Percentiles rank a stretch among this genome's conserved stretches.
These are phyloP conservation scores for Ramaria sp. DNA, from an alignment of 768 basidiomycete genomes.

Conservation along the genomic window DNA sequence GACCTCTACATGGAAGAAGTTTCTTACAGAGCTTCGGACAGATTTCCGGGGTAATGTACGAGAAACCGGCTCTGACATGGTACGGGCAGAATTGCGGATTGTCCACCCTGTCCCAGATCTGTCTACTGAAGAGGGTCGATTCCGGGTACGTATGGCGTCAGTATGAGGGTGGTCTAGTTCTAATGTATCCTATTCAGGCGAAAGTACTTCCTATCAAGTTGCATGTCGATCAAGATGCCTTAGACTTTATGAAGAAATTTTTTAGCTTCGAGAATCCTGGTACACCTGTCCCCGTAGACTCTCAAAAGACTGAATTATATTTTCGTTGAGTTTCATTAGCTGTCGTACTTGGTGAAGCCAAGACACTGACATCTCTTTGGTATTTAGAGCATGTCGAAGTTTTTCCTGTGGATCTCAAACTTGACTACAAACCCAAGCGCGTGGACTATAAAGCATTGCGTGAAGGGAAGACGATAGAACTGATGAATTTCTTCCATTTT, in stretches of 20 bases:
- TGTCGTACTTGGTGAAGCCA: not conserved
- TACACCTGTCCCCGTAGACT: slow-evolving; percentile 22
- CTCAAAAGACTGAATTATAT: slow-evolving; percentile 41
- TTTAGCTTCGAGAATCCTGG: slow-evolving; percentile 69
- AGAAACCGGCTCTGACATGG: slow-evolving; percentile 90
- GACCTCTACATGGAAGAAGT: slow-evolving; percentile 98
- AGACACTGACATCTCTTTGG: not conserved
- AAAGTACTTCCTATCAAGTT: slow-evolving; percentile 85
- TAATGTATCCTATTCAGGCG: slow-evolving; percentile 35
- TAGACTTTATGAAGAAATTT: slow-evolving; percentile 96
- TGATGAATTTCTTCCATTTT: slow-evolving; percentile 99
- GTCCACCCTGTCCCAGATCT: slow-evolving; percentile 63
- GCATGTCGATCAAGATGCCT: slow-evolving; percentile 96
- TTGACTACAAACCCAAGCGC: slow-evolving; percentile 96
- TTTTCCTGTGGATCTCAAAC: slow-evolving; percentile 87
- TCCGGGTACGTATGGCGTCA: slow-evolving; percentile 45
- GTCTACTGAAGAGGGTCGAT: slow-evolving; percentile 62
- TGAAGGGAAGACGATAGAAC: slow-evolving; percentile 85
- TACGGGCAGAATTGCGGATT: slow-evolving; percentile 68
- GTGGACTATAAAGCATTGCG: slow-evolving; percentile 88
- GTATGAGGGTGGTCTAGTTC: not conserved
- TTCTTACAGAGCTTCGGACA: slow-evolving; percentile 74
- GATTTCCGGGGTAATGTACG: slow-evolving; percentile 83
- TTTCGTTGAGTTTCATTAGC: slow-evolving; percentile 49
- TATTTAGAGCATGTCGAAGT: slow-evolving; percentile 84